These are phyloP conservation scores for Pseudogymnoascus verrucosus DNA, from an alignment of 2,329 filamentous ascomycete genomes.

Conservation along the genomic window DNA sequence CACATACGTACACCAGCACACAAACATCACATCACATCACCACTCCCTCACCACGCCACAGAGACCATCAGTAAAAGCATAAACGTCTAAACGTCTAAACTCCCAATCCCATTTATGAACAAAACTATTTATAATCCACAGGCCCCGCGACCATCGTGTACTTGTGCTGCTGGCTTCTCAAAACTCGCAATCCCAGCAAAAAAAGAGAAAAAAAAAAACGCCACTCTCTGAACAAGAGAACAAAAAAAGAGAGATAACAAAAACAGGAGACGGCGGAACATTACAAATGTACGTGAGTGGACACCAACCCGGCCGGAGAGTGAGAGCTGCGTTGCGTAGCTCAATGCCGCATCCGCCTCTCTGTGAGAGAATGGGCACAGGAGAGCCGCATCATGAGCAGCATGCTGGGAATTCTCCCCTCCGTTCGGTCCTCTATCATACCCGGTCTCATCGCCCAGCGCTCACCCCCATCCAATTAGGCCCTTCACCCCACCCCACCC, in stretches of 20 bases:
- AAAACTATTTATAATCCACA: constrained; percentile 7
- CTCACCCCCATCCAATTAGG: constrained; percentile 1
- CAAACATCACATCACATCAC: not conserved
- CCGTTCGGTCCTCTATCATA: not conserved
- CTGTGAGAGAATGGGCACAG: not conserved
- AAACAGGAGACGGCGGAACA: constrained; percentile 6
- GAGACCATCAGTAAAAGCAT: not conserved
- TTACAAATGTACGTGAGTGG: constrained; percentile 3
- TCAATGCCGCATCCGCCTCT: not conserved
- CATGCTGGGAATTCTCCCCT: not conserved
- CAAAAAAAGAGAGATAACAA: not conserved
- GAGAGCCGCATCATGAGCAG: not conserved
- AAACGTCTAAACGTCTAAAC: not conserved
- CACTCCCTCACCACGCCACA: not conserved
- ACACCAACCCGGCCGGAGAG: not conserved
- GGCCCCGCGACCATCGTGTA: constrained; percentile 6
- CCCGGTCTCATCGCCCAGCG: not conserved
- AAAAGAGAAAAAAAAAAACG: not conserved
- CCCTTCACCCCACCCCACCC: not conserved
- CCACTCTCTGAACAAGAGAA: not conserved
- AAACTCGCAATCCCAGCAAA: not conserved
- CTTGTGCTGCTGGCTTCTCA: constrained; percentile 2
- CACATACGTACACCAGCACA: not conserved
- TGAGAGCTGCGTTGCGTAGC: not conserved
- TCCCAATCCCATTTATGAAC: constrained; percentile 1